Percentiles rank a stretch among this genome's conserved stretches.
Evolutionary conservation across 2,329 filamentous ascomycete genomes (phyloP).

Genomic region (Trichoderma sp.): DNA sequence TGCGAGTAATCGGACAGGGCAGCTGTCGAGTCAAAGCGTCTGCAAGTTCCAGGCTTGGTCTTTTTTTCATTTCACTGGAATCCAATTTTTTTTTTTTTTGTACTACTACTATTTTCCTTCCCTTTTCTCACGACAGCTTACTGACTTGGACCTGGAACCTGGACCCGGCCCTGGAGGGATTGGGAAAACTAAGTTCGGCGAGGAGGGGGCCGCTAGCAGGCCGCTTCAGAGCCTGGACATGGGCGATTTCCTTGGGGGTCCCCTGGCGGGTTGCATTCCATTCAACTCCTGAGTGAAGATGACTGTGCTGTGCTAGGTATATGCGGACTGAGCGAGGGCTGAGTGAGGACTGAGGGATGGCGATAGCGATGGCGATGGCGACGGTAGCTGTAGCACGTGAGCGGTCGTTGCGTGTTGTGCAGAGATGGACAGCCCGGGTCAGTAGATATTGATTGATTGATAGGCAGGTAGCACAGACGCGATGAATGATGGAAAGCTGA

Average conservation of each 20-base stretch:
- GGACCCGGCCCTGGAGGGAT: background rate
- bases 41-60: background rate
- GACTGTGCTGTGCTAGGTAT: too few relatives aligned
- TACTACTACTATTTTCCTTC: background rate
- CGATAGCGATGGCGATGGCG: background rate
- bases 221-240: background rate
- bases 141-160: background rate
- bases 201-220: slow-evolving; percentile 1
- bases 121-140: background rate
- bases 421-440: background rate
- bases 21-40: background rate
- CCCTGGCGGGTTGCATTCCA: background rate
- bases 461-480: background rate
- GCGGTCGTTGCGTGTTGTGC: background rate
- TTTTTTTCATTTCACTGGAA: background rate
- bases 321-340: too few relatives aligned
- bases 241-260: background rate
- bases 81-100: background rate
- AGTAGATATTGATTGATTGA: background rate
- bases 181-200: slow-evolving; percentile 1
- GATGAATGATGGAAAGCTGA: too few relatives aligned
- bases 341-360: background rate
- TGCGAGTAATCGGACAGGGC: background rate
- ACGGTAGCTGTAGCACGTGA: background rate
- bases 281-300: background rate